Base-by-base conservation (phyloP, 768 basidiomycete species). In the Trametes gibbosa region DNA sequence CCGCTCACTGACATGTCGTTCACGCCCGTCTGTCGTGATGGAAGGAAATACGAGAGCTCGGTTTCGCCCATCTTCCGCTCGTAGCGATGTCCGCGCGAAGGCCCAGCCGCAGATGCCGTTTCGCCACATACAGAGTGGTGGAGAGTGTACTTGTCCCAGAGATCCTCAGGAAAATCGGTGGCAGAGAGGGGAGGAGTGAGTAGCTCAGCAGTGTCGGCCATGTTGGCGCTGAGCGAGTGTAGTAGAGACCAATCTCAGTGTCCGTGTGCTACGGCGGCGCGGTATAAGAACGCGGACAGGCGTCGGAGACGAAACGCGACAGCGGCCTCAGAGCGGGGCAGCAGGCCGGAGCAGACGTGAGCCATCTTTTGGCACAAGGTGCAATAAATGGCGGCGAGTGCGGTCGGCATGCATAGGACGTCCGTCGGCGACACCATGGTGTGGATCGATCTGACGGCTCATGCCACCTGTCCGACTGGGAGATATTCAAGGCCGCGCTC, bases 41-140 rank as follows among this genome's bases (percentile, higher is more conserved):
- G 91, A 10, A 93, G 77, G 69, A 82, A 93, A 72, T 92, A 95
- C 1, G 89, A 90, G 8, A 81, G 71, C 72, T 94, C 91, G 23
- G 84, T 90, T 57, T 90, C 84, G 5, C 90, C 89, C 49, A 94
- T 74, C 56, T 68, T 76, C 24, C 89, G 81, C 67, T 87, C 81
- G 54, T 70, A 72, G 34, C 25, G 57, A n/a, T 55, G 41, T 14
- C 16, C 23, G 34, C 34, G 16, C 21, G 49, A 46, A 3, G 37
- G 34, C n/a, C 49, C 41, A 21, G 29, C n/a, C 19, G 29, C 42
- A 27, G 21, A 34, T 42, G 23, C 49, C 37, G 10, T 41, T 51
- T 19, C 35, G 2, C 2, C 13, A 17, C 43, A 17, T 29, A 35
- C 23, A 10, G 25, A 4, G 54, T 35, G 39, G 29, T 53, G 32